These are phyloP conservation scores for Nicotiana knightiana DNA, from an alignment of 257 asterid genomes.

Conservation along the genomic window DNA sequence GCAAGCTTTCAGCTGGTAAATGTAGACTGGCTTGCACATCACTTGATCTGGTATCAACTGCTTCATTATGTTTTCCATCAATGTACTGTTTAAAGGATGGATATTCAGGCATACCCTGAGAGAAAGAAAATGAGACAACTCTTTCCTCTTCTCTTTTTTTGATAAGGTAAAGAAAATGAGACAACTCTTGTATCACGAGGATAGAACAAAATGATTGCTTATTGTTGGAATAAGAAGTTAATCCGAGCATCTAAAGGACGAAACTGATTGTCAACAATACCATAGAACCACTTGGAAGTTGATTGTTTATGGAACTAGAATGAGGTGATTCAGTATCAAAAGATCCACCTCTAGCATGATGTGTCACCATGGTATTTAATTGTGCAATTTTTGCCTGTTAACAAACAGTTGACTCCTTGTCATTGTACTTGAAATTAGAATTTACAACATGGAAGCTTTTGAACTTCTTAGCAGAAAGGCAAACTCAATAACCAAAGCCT, in stretches of 20 bases:
- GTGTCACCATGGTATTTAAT: slow-evolving; percentile 52
- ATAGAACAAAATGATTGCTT: not conserved
- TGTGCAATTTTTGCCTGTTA: slow-evolving; percentile 77
- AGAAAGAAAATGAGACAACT: slow-evolving; percentile 10
- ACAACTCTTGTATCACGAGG: slow-evolving; percentile 9
- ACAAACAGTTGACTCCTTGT: not conserved
- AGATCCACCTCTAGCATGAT: slow-evolving; percentile 44
- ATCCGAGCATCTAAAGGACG: slow-evolving; percentile 3
- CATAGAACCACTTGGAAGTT: slow-evolving; percentile 53
- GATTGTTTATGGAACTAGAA: slow-evolving; percentile 35
- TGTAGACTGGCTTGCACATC: slow-evolving; percentile 43
- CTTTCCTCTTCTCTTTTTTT: not conserved
- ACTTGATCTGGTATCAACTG: slow-evolving; percentile 34
- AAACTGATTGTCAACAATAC: slow-evolving; percentile 29
- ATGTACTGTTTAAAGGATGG: slow-evolving; percentile 35
- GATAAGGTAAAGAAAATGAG: not conserved
- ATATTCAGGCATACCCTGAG: slow-evolving; percentile 45
- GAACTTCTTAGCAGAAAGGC: not conserved
- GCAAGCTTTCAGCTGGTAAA: slow-evolving; percentile 27
- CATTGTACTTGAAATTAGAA: not conserved
- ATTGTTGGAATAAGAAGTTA: not conserved
- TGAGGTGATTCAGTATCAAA: slow-evolving; percentile 39
- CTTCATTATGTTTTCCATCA: slow-evolving; percentile 42
- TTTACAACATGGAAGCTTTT: not conserved
- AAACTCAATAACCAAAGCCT: not conserved